Evolutionary conservation across 2,329 filamentous ascomycete genomes (phyloP).

Genomic region (Cytospora schulzeri): DNA sequence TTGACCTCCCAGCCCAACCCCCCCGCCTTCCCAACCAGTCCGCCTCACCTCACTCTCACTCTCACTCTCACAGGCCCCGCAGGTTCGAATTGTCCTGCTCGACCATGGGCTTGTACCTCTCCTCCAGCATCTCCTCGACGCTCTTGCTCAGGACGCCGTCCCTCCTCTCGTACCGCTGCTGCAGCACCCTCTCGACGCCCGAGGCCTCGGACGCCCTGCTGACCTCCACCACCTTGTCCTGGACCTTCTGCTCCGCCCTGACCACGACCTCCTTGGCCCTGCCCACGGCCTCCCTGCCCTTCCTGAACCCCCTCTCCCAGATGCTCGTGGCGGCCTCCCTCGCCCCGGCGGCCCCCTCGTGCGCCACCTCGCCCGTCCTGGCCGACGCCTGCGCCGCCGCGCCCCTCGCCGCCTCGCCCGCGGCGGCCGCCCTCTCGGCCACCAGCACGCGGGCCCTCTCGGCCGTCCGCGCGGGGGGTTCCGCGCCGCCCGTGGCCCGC

Average conservation of each 20-base stretch:
- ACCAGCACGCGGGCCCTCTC: slow-evolving; percentile 30
- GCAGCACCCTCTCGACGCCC: slow-evolving; percentile 52
- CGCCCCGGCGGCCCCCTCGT: slow-evolving; percentile 39
- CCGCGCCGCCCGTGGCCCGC: slow-evolving; percentile 38
- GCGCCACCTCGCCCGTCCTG: slow-evolving; percentile 33
- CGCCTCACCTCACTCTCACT: slow-evolving; percentile 24
- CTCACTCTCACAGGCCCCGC: slow-evolving; percentile 39
- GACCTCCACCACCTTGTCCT: slow-evolving; percentile 35
- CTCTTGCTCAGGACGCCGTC: slow-evolving; percentile 47
- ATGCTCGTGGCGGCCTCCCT: slow-evolving; percentile 42
- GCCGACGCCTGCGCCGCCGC: slow-evolving; percentile 32
- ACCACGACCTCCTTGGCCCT: slow-evolving; percentile 42
- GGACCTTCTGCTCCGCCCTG: slow-evolving; percentile 40
- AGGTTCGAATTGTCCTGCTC: slow-evolving; percentile 49
- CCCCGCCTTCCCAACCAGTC: no score
- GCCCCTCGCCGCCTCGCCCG: slow-evolving; percentile 30
- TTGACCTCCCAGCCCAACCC: no score
- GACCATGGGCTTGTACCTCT: slow-evolving; percentile 56
- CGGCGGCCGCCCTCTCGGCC: slow-evolving; percentile 26
- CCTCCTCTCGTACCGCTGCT: slow-evolving; percentile 52
- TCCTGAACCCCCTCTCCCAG: slow-evolving; percentile 46
- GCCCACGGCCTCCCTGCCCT: slow-evolving; percentile 43
- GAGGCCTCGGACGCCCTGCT: slow-evolving; percentile 33
- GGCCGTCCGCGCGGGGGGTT: slow-evolving; percentile 40
- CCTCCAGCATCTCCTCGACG: slow-evolving; percentile 55